phyloP scores from a whole-genome alignment of 192 early-diverging fungal genomes.

The Coemansia sp. region DNA sequence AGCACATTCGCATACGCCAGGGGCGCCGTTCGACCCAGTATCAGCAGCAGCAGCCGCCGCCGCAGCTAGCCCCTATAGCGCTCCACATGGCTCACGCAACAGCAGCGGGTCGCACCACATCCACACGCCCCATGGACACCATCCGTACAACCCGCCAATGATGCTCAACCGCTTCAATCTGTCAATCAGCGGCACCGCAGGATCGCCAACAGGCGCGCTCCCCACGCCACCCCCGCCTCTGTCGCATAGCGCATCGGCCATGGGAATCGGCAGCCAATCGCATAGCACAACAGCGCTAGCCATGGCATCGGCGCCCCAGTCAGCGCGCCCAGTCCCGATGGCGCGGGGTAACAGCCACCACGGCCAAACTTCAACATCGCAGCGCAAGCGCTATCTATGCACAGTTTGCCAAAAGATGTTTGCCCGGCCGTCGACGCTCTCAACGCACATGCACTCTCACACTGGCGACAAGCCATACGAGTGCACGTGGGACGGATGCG shows the following conservation, averaged over 20 bases:
- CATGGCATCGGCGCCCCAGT: constrained; percentile 10
- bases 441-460: constrained; percentile 57
- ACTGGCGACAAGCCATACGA: constrained; percentile 59
- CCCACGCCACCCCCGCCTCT: constrained; percentile 22
- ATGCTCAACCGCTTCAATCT: constrained; percentile 45
- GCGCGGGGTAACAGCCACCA: constrained; percentile 28
- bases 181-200: constrained; percentile 9
- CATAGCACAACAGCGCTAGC: constrained; percentile 7
- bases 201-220: constrained; percentile 12
- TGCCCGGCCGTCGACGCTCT: constrained; percentile 53
- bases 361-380: constrained; percentile 43
- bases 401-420: constrained; percentile 55
- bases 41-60: constrained; percentile 41
- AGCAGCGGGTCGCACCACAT: constrained; percentile 19
- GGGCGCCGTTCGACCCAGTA: constrained; percentile 36
- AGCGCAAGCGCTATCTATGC: constrained; percentile 58
- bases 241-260: constrained; percentile 12
- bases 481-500: constrained; percentile 64
- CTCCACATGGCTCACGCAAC: constrained; percentile 25
- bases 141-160: constrained; percentile 46
- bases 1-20: constrained; percentile 15
- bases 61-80: constrained; percentile 24
- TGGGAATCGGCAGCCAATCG: constrained; percentile 2
- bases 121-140: constrained; percentile 11
- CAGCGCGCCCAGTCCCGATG: constrained; percentile 26